Conservation (phyloP, 2,329 filamentous ascomycete species). For the Purpureocillium takamizusanense region DNA sequence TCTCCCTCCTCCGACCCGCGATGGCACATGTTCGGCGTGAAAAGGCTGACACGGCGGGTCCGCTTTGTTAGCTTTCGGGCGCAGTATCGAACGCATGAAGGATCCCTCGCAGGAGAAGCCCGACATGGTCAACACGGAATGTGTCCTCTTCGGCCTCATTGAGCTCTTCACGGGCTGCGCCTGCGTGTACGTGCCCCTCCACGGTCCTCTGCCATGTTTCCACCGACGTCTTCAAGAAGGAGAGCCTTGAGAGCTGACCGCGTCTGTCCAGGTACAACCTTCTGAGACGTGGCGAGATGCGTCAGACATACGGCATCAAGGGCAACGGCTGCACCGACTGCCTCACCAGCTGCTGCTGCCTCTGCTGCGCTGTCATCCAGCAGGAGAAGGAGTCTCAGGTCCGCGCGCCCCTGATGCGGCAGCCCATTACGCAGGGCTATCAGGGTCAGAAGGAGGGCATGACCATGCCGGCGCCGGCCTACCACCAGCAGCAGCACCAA, state of each 20-base stretch:
- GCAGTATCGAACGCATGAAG: conserved; percentile 33
- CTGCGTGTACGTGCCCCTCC: conserved; percentile 27
- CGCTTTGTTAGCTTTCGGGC: conserved; percentile 28
- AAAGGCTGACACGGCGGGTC: background rate
- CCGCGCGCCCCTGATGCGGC: conserved; percentile 8
- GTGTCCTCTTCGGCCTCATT: conserved; percentile 28
- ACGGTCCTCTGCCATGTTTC: too few species aligned
- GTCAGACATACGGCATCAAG: conserved; percentile 42
- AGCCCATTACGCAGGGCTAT: conserved; percentile 24
- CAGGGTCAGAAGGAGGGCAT: conserved; percentile 27
- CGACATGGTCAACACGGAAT: conserved; percentile 31
- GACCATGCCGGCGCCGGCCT: conserved; percentile 19
- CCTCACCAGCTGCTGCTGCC: conserved; percentile 43
- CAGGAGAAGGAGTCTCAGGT: conserved; percentile 44
- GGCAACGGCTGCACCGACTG: conserved; percentile 40
- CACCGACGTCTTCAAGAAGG: background rate
- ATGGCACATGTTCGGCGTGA: too few species aligned
- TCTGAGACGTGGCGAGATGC: conserved; percentile 44
- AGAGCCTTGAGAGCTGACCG: too few species aligned
- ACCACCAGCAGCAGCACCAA: conserved; percentile 1
- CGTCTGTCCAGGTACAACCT: conserved; percentile 29
- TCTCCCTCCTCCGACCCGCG: too few species aligned
- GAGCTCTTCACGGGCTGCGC: conserved; percentile 30
- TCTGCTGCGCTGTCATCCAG: conserved; percentile 48
- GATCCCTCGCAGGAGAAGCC: conserved; percentile 31